These are phyloP conservation scores for Tuber borchii DNA, from an alignment of 495 filamentous ascomycete genomes.

Conservation along the genomic window DNA sequence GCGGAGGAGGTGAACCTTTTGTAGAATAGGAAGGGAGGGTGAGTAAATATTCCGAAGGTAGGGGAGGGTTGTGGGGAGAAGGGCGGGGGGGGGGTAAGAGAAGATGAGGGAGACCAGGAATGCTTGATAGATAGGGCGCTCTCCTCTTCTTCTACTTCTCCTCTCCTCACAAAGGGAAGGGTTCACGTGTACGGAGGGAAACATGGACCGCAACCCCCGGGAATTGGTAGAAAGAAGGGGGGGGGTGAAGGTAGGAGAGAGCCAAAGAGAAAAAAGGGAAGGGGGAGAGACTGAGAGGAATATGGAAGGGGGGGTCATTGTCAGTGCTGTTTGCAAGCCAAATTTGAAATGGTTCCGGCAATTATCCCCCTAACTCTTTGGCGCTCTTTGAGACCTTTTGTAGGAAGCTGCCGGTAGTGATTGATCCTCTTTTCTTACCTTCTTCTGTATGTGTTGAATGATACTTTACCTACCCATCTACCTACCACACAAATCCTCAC, in stretches of 20 bases:
- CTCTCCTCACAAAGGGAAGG: slow-evolving; percentile 1
- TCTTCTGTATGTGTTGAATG: neutral
- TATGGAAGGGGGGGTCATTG: neutral
- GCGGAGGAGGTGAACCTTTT: neutral
- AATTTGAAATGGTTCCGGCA: slow-evolving; percentile 4
- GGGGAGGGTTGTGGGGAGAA: neutral
- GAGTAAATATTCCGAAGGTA: neutral
- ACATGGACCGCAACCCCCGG: neutral
- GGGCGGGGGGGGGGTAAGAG: neutral
- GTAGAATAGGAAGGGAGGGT: neutral
- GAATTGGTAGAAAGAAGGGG: neutral
- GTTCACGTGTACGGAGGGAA: slow-evolving; percentile 2
- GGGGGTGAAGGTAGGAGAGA: neutral
- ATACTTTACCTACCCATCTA: neutral
- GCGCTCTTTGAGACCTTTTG: slow-evolving; percentile 3
- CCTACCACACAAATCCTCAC: neutral
- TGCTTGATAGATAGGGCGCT: neutral
- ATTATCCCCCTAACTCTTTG: slow-evolving; percentile 2
- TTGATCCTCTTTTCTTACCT: neutral
- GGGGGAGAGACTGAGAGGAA: neutral
- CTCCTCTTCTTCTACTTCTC: neutral
- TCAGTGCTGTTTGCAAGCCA: neutral
- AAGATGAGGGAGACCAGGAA: slow-evolving; percentile 2
- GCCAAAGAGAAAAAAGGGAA: neutral
- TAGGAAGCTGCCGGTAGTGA: slow-evolving; percentile 2